A percentile compares a stretch with the other conserved stretches of the same genome.
phyloP scores from a whole-genome alignment of 805 yeast species.

The Myxozyma vanderwaltii region DNA sequence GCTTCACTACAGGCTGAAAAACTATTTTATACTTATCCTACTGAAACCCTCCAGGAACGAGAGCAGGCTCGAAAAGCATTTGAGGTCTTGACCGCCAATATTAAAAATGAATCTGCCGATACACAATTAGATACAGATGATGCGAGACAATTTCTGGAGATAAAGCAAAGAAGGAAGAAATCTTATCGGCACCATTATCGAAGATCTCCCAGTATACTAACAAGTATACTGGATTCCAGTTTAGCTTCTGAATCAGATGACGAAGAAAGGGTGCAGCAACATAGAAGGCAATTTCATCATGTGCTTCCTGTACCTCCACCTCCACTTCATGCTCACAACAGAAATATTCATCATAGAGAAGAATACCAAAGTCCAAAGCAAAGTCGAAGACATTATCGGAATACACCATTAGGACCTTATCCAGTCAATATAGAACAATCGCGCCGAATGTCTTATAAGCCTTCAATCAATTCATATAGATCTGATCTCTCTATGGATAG shows the following conservation, averaged over 20 bases:
- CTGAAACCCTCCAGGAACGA: neutral
- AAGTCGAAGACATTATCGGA: neutral
- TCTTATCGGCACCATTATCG: neutral
- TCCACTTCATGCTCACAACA: neutral
- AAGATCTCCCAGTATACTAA: neutral
- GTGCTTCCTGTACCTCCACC: constrained; percentile 1
- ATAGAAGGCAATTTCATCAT: neutral
- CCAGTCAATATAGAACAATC: neutral
- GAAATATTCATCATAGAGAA: neutral
- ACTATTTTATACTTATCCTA: neutral
- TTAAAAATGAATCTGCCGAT: neutral
- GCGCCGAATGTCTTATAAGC: neutral
- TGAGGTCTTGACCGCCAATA: neutral
- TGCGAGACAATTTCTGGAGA: neutral
- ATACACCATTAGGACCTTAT: neutral
- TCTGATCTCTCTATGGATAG: neutral
- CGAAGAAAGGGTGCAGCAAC: neutral
- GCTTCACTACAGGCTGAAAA: neutral
- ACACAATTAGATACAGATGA: neutral
- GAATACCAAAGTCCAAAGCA: neutral
- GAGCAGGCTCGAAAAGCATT: neutral
- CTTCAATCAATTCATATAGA: neutral
- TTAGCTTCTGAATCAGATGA: neutral
- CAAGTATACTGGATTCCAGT: neutral
- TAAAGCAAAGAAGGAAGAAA: neutral